phyloP scores from a whole-genome alignment of 345 rosid species.

The Linum lewisii region DNA sequence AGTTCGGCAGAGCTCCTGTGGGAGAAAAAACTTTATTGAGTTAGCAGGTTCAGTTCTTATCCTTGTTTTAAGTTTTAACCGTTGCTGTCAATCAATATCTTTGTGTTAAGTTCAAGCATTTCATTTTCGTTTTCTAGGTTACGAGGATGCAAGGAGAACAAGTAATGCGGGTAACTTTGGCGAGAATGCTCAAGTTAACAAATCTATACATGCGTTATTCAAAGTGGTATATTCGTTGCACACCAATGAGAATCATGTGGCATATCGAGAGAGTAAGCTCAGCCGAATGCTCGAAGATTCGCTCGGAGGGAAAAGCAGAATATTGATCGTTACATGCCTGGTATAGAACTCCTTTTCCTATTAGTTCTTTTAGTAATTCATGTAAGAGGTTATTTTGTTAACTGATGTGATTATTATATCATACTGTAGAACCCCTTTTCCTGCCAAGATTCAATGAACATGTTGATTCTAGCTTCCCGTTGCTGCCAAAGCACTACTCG shows the following conservation, averaged over 20 bases:
- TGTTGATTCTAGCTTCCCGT: constrained; percentile 63
- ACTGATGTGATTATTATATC: constrained; percentile 5
- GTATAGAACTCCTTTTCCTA: constrained; percentile 25
- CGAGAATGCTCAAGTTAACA: constrained; percentile 47
- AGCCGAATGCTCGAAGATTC: constrained; percentile 68
- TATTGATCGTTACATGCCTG: constrained; percentile 59
- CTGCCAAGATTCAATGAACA: constrained; percentile 68
- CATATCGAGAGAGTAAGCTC: constrained; percentile 72
- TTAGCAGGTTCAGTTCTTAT: constrained; percentile 40
- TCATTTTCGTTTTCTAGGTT: constrained; percentile 37
- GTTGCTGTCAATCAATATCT: background rate
- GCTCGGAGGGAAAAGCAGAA: constrained; percentile 36
- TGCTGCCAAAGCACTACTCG: constrained; percentile 28
- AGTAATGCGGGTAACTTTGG: constrained; percentile 26
- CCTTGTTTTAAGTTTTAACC: background rate
- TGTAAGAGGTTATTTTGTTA: no score
- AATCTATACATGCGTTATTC: constrained; percentile 56
- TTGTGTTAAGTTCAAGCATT: background rate
- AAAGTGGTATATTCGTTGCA: constrained; percentile 59
- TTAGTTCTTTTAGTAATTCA: background rate
- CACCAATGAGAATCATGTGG: constrained; percentile 51
- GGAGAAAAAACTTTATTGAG: constrained; percentile 70
- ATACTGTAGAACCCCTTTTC: constrained; percentile 38
- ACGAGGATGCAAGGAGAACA: constrained; percentile 48
- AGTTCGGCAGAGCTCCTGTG: constrained; percentile 9